phyloP scores from a whole-genome alignment of 2,329 filamentous ascomycete genomes.

The Fusarium longipes region DNA sequence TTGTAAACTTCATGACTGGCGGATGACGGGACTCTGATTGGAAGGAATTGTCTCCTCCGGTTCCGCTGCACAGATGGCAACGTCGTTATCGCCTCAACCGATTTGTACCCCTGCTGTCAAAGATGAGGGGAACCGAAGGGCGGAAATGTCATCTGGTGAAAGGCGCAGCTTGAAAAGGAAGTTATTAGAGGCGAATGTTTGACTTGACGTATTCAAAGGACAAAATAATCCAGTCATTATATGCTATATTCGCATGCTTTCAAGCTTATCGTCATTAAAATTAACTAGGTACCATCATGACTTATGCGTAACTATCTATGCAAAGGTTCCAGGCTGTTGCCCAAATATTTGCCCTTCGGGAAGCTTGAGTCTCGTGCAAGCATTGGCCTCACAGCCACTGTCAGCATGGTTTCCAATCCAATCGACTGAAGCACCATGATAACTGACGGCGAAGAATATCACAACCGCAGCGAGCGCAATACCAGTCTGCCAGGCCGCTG shows the following conservation, averaged over 20 bases:
- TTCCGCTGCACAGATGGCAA: background rate
- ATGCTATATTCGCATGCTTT: no score
- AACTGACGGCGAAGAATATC: slow-evolving; percentile 62
- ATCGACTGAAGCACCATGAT: slow-evolving; percentile 50
- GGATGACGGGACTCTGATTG: slow-evolving; percentile 2
- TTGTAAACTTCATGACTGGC: background rate
- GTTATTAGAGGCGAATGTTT: no score
- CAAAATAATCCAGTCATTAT: no score
- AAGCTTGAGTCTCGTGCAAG: slow-evolving; percentile 41
- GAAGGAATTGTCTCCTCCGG: slow-evolving; percentile 41
- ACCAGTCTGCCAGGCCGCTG: slow-evolving; percentile 58
- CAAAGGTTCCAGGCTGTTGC: slow-evolving; percentile 36
- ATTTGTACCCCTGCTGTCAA: background rate
- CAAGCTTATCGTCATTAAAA: no score
- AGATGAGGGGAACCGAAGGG: background rate
- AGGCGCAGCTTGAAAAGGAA: background rate
- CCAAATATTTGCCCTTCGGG: slow-evolving; percentile 49
- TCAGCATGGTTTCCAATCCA: slow-evolving; percentile 59
- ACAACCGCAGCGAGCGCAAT: slow-evolving; percentile 61
- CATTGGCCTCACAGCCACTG: slow-evolving; percentile 45
- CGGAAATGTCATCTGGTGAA: background rate
- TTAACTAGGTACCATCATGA: no score
- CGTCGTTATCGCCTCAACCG: background rate
- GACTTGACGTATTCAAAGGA: background rate
- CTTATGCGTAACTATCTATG: background rate